phyloP scores from a whole-genome alignment of 768 basidiomycete genomes.

The Glaciozyma martinii region DNA sequence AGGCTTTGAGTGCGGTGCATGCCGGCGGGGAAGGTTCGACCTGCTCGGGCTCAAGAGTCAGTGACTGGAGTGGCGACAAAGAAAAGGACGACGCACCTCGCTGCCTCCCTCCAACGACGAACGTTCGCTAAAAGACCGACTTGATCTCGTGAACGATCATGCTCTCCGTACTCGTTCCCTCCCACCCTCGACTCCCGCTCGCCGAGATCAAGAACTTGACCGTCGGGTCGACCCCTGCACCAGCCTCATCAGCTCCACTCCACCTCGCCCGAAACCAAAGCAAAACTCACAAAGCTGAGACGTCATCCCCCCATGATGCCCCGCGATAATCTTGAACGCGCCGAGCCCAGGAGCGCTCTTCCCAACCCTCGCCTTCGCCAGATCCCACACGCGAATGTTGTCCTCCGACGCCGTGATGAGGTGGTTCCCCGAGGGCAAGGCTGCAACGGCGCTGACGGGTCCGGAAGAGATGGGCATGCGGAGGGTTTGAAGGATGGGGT shows the following conservation, averaged over 20 bases:
- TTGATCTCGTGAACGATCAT: constrained; percentile 87
- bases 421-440: constrained; percentile 86
- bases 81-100: no score
- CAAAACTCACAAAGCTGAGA: constrained; percentile 75
- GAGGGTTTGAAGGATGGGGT: constrained; percentile 7
- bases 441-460: constrained; percentile 79
- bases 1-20: no score
- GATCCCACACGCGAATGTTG: constrained; percentile 89
- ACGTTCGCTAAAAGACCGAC: background rate
- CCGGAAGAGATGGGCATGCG: constrained; percentile 55
- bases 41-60: no score
- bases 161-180: constrained; percentile 79
- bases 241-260: no score
- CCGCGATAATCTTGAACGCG: constrained; percentile 81
- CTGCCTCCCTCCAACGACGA: no score
- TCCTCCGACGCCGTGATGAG: constrained; percentile 85
- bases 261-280: no score
- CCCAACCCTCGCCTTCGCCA: constrained; percentile 61
- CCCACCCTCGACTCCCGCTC: constrained; percentile 89
- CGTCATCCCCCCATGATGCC: constrained; percentile 88
- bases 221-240: constrained; percentile 71
- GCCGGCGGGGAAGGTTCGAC: no score
- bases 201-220: constrained; percentile 79
- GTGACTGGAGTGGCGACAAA: no score
- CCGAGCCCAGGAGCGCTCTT: constrained; percentile 44